Evolutionary conservation across 805 yeast genomes (phyloP), one percentile per base, ranked within the genome.

Genomic region (Tetrapisispora nanseiensis): DNA sequence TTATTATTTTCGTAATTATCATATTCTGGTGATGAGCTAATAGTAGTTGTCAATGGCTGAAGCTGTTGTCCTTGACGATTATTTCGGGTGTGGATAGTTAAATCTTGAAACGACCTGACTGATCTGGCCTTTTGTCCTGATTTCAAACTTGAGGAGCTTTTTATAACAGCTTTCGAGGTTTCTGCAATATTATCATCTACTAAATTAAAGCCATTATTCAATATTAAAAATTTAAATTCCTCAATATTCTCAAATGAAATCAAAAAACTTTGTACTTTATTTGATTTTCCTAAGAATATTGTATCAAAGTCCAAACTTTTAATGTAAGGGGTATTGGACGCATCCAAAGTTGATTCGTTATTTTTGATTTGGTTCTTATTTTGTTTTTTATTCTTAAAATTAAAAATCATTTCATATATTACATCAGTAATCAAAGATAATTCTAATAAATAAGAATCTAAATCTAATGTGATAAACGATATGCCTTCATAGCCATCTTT

Each of bases 391-490:
- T 21, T 13, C 19, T 28, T 35, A 12, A 24, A 24, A 9, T 10
- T 10, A 24, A 20, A 2, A 15, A 38, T 20, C 26, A 57, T 35
- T 15, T 58, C 57, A 21, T 46, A 46, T 16, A 70, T 44, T 11
- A 68, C 67, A 45, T 70, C 74, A 35, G 66, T 61, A 50, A 66
- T 61, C 41, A 66, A 36, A 13, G 79, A 69, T 37, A 75, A 56
- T 48, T 71, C 75, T 9, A 68, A 45, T 2, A 80, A 69, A 33
- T 76, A 68, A 15, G 69, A 70, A 39, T 72, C 68, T 22, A 78
- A 57, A 54, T 72, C 72, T 18, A 75, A 55, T 41, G 69, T 71
- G 32, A 68, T 62, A 49, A 78, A 76, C 0, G 80, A 70, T 10
- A 57, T 44, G 20, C 69, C 66, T 2, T 68, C 68, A 48, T 73